Conservation (phyloP, 352 stramenopile genomes). For the Phytophthora constricta region DNA sequence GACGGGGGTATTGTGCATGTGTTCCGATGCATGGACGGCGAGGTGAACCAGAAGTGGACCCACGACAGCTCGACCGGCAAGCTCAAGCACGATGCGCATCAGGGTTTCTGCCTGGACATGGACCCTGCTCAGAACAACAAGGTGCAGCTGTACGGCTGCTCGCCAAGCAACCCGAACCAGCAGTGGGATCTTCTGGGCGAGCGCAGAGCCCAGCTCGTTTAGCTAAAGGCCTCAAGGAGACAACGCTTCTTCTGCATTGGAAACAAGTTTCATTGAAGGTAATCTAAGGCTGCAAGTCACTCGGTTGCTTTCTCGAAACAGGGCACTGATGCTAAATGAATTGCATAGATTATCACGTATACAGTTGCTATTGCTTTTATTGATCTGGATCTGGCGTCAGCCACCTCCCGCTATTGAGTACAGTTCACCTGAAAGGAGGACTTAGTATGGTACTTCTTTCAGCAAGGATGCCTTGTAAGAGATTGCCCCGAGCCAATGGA, state of each 20-base stretch:
- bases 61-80: conserved; percentile 48
- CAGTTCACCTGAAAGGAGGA: no score
- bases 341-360: no score
- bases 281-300: no score
- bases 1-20: conserved; percentile 52
- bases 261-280: no score
- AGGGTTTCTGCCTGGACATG: conserved; percentile 52
- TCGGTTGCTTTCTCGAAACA: no score
- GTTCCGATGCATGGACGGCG: conserved; percentile 42
- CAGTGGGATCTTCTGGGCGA: background rate
- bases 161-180: conserved; percentile 1
- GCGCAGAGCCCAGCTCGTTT: background rate
- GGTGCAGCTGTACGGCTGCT: background rate
- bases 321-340: no score
- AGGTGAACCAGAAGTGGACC: conserved; percentile 59
- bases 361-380: no score
- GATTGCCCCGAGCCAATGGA: no score
- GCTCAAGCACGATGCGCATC: conserved; percentile 40
- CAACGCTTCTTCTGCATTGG: background rate
- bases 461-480: no score
- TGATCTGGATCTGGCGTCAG: no score
- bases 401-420: no score
- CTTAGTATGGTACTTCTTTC: no score
- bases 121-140: conserved; percentile 16
- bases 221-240: background rate